Evolutionary conservation across 441 rosid genomes (phyloP).

Genomic region (Eruca vesicaria): DNA sequence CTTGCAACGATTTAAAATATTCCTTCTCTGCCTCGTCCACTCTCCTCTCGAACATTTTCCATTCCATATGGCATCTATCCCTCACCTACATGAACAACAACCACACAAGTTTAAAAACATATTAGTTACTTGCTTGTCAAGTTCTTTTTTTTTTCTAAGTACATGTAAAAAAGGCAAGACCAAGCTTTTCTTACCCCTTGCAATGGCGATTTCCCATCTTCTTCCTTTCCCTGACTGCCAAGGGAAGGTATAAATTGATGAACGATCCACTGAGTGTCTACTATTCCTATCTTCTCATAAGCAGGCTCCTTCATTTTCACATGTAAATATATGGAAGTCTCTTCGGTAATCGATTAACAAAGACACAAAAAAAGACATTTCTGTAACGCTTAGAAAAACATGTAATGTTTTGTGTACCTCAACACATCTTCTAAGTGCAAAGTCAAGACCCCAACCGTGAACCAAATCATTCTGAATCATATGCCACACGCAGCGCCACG

Average conservation of each 20-base stretch:
- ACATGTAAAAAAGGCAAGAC: not conserved
- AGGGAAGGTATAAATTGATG: slow-evolving; percentile 94
- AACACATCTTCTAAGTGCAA: slow-evolving; percentile 88
- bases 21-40: slow-evolving; percentile 64
- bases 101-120: not conserved
- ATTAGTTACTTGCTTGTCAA: slow-evolving; percentile 13
- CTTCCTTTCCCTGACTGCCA: slow-evolving; percentile 77
- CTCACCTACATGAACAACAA: slow-evolving; percentile 56
- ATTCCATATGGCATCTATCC: slow-evolving; percentile 86
- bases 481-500: slow-evolving; percentile 99
- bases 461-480: slow-evolving; percentile 99
- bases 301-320: slow-evolving; percentile 69
- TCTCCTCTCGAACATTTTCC: slow-evolving; percentile 76
- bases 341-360: not conserved
- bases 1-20: slow-evolving; percentile 46
- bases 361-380: not conserved
- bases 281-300: slow-evolving; percentile 95
- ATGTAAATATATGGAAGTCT: not conserved
- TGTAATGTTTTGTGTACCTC: slow-evolving; percentile 47
- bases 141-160: not conserved
- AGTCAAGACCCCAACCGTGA: slow-evolving; percentile 99
- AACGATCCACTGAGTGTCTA: slow-evolving; percentile 97
- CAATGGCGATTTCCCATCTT: slow-evolving; percentile 75
- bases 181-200: slow-evolving; percentile 59
- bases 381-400: not conserved